phyloP scores from a whole-genome alignment of 139 green algal genomes.

The Chlamydomonas sp. region DNA sequence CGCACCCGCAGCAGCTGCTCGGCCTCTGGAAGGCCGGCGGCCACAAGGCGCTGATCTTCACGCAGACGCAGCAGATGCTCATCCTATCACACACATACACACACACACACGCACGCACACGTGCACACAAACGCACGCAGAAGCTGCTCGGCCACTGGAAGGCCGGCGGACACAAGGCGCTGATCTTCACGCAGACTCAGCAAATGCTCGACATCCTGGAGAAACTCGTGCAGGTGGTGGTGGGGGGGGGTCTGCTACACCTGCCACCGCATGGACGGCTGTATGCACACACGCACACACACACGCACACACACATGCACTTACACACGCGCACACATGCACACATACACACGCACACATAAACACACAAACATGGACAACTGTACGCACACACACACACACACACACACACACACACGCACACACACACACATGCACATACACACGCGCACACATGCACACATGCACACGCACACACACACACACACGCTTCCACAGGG shows the following conservation, averaged over 20 bases:
- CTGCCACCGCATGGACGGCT: constrained; percentile 81
- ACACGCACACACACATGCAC: no score
- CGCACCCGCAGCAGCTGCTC: constrained; percentile 64
- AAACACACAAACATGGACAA: no score
- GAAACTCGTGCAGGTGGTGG: constrained; percentile 33
- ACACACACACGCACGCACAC: constrained; percentile 15
- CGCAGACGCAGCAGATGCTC: constrained; percentile 96
- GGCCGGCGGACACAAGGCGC: constrained; percentile 67
- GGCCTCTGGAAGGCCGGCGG: constrained; percentile 63
- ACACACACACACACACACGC: no score
- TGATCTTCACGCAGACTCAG: constrained; percentile 89
- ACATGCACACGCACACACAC: no score
- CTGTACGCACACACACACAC: no score
- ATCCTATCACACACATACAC: not conserved
- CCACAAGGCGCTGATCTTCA: constrained; percentile 78
- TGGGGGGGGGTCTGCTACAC: constrained; percentile 38
- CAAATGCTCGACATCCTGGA: constrained; percentile 99
- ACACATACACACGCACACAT: no score
- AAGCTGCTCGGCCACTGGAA: constrained; percentile 76
- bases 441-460: no score
- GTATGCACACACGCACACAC: no score
- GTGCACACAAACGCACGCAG: constrained; percentile 18
- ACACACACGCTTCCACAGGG: no score
- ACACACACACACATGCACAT: no score
- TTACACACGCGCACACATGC: no score